Base-by-base conservation (phyloP, 352 stramenopile species). In the Phytopythium mirpurense region DNA sequence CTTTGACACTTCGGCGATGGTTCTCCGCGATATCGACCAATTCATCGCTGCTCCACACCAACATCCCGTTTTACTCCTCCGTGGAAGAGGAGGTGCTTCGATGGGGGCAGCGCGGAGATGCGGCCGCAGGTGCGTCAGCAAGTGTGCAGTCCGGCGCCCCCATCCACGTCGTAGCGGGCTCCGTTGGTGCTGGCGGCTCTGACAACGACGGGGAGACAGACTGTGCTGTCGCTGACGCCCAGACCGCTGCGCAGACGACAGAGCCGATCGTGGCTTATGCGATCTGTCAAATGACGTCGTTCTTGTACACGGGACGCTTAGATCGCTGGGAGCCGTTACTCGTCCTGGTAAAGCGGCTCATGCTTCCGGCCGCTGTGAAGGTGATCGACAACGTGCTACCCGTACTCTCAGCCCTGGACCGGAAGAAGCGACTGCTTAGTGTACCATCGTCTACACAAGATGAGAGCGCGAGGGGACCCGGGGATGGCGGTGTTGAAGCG, bases 201-300 rank as follows among this genome's bases (percentile, higher is more conserved):
- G 24, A 26, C 8, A 21, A 32, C 7, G 21, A 24, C 9, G 24
- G 19, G 19, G 60, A 54, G 26, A 49, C 23, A n/a, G 56, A 53
- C 4, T 10, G 32, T 6, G n/a, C 12, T 15, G 46, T 43, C 23
- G 10, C 32, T 8, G 46, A 53, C 34, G 54, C 55, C 19, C 55
- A 58, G 15, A 74, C 72, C 8, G 77, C 74, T 31, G 80, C 82
- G 0, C 76, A 73, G 54, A 76, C 72, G 40, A 86, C 78, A 0
- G 82, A 95, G 44, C 82, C 84, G 16, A 93, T 95, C 53, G 84
- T 95, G 6, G 80, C 83, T 3, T 95, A 95, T 58, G 67, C 87
- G 5, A 75, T 95, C n/a, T 93, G 82, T 35, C 84, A 95, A 58
- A 71, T 85, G 45, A 86, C 79, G 37, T 85, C 74, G 2, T 90